Evolutionary conservation across 2,329 filamentous ascomycete species (phyloP).

Genomic region (Cercospora berteroae): DNA sequence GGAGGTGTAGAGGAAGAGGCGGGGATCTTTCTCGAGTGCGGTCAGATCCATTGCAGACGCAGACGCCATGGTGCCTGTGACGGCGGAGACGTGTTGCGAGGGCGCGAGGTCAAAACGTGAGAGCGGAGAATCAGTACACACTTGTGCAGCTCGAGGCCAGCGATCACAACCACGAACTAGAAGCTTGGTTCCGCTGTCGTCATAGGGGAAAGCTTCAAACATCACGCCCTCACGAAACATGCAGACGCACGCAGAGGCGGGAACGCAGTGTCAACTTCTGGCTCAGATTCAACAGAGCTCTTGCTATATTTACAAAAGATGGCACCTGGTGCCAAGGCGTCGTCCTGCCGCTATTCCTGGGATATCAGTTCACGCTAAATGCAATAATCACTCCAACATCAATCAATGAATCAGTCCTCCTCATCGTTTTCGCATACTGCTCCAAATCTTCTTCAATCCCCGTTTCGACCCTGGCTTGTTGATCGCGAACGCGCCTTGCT

Average conservation of each 20-base stretch:
- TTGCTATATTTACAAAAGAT: neutral
- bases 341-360: neutral
- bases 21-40: slow-evolving; percentile 47
- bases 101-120: neutral
- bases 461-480: slow-evolving; percentile 14
- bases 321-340: neutral
- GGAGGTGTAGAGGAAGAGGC: slow-evolving; percentile 91
- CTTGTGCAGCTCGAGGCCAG: neutral
- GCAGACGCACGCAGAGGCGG: neutral
- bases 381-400: neutral
- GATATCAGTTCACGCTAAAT: slow-evolving; percentile 1
- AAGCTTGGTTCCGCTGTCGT: neutral
- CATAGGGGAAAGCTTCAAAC: neutral
- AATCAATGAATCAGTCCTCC: neutral
- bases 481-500: slow-evolving; percentile 47
- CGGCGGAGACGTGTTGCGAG: neutral
- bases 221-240: neutral
- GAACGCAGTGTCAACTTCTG: neutral
- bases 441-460: slow-evolving; percentile 31
- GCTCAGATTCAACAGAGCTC: neutral
- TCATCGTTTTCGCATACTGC: slow-evolving; percentile 26
- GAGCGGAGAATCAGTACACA: neutral
- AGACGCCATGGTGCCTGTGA: slow-evolving; percentile 19
- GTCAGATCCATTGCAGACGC: slow-evolving; percentile 39
- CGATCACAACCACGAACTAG: neutral